Evolutionary conservation across 768 basidiomycete genomes (phyloP), one percentile per base, ranked within the genome.

Genomic region (Mycena polygramma): DNA sequence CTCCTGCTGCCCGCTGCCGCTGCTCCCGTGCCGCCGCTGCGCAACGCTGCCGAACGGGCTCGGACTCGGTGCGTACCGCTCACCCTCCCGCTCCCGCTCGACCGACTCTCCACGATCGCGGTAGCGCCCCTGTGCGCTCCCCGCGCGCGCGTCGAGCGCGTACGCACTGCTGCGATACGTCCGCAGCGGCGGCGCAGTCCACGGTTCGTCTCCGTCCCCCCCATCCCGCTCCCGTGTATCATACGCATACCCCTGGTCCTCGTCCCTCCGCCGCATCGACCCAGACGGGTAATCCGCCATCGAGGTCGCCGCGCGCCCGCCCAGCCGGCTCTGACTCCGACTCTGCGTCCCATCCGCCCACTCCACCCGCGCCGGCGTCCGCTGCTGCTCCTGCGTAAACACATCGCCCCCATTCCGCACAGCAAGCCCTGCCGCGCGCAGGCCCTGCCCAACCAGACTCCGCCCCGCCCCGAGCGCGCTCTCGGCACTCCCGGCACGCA

Each of bases 401-500:
- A 68, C 52, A 49, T 71, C 69, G 20, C 72, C 54, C 15, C 62
- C 74, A 15, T 52, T 70, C n/a, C 69, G 64, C 43, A 24, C 54
- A 13, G 78, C 77, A 57, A 94, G 81, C 13, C 93, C 94, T 0
- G 93, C 92, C 0, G 92, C 91, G 57, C 90, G 85, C 67, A 94
- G 75, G 19, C 89, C 89, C 77, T 94, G 92, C 5, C 91, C 88
- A 11, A 92, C 78, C 17, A 94, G 78, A 73, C 86, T 90, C 66
- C 92, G 80, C 14, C 88, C 45, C 19, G 71, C 78, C 17, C 79
- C 85, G 35, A 92, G 77, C 10, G 89, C 83, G 75, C 88, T 92
- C 80, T 94, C 94, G 4, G 89, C 91, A 76, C 91, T 93, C 7
- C 93, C 93, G 0, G 86, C 87, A 43, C 93, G 83, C 19, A 86